These are phyloP conservation scores for Petrea volubilis DNA, from an alignment of 257 asterid genomes.

Conservation along the genomic window DNA sequence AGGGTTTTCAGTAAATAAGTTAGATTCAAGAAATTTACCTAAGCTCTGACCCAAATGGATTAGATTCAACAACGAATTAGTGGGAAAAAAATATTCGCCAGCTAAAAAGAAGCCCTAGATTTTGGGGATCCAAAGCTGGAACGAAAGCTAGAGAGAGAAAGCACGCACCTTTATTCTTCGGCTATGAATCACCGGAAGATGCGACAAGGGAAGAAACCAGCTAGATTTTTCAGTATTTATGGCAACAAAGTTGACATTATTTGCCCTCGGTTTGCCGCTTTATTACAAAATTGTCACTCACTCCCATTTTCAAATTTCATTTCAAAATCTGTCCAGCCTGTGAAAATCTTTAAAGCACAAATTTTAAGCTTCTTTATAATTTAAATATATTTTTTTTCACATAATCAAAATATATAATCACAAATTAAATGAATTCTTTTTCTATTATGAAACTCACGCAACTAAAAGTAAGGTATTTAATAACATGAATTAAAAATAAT, in stretches of 20 bases:
- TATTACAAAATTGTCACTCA: constrained; percentile 40
- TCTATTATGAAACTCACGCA: no score
- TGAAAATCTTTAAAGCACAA: background rate
- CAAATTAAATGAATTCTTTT: no score
- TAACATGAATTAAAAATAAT: no score
- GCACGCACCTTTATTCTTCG: constrained; percentile 42
- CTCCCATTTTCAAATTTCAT: background rate
- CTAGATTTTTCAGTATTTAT: constrained; percentile 32
- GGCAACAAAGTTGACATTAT: background rate
- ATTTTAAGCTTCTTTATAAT: background rate
- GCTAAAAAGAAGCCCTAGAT: constrained; percentile 38
- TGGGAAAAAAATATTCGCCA: constrained; percentile 7
- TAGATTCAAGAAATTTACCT: background rate
- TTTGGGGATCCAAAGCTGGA: constrained; percentile 44
- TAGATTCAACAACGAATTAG: constrained; percentile 26
- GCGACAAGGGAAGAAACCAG: constrained; percentile 31
- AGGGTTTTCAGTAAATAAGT: background rate
- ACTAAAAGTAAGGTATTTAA: no score
- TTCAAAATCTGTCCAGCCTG: background rate
- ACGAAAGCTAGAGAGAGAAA: constrained; percentile 33
- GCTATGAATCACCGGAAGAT: constrained; percentile 38
- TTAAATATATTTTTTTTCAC: no score
- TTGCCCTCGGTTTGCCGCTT: constrained; percentile 25
- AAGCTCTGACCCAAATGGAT: background rate
- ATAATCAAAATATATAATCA: background rate